Evolutionary conservation across 371 early-diverging fungal species (phyloP), one percentile per base, ranked within the genome.

Genomic region (Circinella umbellata): DNA sequence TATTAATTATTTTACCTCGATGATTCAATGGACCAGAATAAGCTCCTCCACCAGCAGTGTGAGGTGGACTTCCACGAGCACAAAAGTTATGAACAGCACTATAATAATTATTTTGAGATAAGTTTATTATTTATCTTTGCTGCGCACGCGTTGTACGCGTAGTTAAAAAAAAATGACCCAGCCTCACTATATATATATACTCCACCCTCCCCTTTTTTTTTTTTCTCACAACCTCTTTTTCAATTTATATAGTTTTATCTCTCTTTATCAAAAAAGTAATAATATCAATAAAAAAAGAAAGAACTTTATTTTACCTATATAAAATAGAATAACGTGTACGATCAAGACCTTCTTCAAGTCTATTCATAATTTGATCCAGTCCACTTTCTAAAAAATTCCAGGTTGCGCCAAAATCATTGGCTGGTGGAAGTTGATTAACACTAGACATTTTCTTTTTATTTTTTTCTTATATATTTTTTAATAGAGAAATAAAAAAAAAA

Each of bases 21-120:
- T 74, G 81, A 59, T 72, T 73, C 64, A 64, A 78, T 61, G 39
- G 71, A 59, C 66, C 64, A 39, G 69, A 55, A 20, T 69, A 65
- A 62, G 51, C 67, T 15, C 59, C 37, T 46, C 61, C 60, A 15
- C 69, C 69, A 20, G 65, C 46, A 10, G 72, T n/a, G 18, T 67
- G 66, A 10, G 76, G 55, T 17, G 76, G 63, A 39, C 74, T 80
- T 47, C 84, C 79, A 62, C 83, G 76, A 14, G 86, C 93, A 83
- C 95, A 95, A 78, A 91, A 91, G 75, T 95, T 92, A 82, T 95
- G 94, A 61, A 94, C 92, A 72, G 87, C 88, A 74, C 95, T 95
- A 73, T 14, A 39, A 35, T 60, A 51, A 1, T 51, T 51, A n/a
- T 8, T 51, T 14, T 17, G 8, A 13, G 4, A 34, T 57, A n/a